These are phyloP conservation scores for Rhododendron vialii DNA, from an alignment of 148 eudicot genomes.

Conservation along the genomic window DNA sequence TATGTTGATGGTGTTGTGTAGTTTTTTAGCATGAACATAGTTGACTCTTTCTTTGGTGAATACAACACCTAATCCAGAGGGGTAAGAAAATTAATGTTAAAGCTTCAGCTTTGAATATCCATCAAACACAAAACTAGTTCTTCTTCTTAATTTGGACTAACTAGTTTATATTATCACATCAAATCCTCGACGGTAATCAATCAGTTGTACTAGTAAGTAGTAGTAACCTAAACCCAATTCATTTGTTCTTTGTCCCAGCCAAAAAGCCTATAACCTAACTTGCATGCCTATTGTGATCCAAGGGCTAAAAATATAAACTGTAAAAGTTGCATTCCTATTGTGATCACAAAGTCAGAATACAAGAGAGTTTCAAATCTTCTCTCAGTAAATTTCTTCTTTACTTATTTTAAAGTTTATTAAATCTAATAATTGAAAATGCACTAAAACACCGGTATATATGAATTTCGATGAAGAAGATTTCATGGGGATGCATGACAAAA, in stretches of 20 bases:
- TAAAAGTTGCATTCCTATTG: background rate
- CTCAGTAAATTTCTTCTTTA: background rate
- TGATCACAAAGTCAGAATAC: background rate
- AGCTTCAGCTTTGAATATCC: background rate
- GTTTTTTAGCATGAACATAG: background rate
- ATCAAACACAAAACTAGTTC: background rate
- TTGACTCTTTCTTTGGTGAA: background rate
- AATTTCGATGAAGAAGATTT: background rate
- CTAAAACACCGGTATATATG: background rate
- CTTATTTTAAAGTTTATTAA: too few species aligned
- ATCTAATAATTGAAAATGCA: background rate
- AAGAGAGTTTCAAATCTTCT: background rate
- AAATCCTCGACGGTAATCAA: background rate
- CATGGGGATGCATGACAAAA: background rate
- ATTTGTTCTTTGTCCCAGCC: background rate
- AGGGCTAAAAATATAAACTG: too few species aligned
- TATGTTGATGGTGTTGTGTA: background rate
- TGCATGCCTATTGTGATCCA: background rate
- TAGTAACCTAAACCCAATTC: background rate
- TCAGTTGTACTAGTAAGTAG: background rate
- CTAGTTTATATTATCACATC: background rate
- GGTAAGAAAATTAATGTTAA: background rate
- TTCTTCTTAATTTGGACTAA: background rate
- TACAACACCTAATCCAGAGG: background rate
- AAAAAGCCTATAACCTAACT: background rate